Percentiles rank a stretch among this genome's conserved stretches.
Evolutionary conservation across 2,329 filamentous ascomycete species (phyloP).

Genomic region (Penicillium sp.): DNA sequence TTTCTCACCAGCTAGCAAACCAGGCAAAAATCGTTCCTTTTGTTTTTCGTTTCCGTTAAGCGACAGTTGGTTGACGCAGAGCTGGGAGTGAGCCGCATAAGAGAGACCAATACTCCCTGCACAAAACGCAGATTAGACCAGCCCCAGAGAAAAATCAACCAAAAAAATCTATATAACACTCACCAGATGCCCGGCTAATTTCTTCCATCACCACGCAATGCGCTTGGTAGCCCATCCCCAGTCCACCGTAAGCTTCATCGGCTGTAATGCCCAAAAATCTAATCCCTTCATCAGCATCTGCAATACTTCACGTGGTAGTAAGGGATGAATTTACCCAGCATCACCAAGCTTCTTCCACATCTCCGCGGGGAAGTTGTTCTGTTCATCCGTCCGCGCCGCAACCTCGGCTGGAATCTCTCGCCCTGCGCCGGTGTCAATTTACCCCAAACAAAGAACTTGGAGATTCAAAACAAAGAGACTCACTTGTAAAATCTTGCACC

Average conservation of each 20-base stretch:
- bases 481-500: constrained; percentile 80
- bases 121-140: background rate
- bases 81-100: constrained; percentile 92
- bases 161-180: constrained; percentile 19
- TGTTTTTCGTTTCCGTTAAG: constrained; percentile 80
- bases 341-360: constrained; percentile 96
- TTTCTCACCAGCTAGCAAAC: constrained; percentile 74
- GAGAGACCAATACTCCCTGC: constrained; percentile 64
- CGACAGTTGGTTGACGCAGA: constrained; percentile 95
- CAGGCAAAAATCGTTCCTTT: constrained; percentile 77
- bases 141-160: background rate
- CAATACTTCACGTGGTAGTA: background rate
- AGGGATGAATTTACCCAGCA: constrained; percentile 57
- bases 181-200: constrained; percentile 77
- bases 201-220: constrained; percentile 97
- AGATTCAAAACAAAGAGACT: background rate
- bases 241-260: constrained; percentile 84
- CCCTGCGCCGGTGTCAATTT: constrained; percentile 42
- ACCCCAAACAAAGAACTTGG: background rate
- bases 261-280: constrained; percentile 89
- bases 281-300: background rate
- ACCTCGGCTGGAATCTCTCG: constrained; percentile 84
- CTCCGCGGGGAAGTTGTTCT: constrained; percentile 81
- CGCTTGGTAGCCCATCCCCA: constrained; percentile 93
- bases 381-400: constrained; percentile 77